Percentiles rank a stretch among this genome's conserved stretches.
These are phyloP conservation scores for Lipomyces sp. DNA, from an alignment of 805 yeast genomes.

Conservation along the genomic window DNA sequence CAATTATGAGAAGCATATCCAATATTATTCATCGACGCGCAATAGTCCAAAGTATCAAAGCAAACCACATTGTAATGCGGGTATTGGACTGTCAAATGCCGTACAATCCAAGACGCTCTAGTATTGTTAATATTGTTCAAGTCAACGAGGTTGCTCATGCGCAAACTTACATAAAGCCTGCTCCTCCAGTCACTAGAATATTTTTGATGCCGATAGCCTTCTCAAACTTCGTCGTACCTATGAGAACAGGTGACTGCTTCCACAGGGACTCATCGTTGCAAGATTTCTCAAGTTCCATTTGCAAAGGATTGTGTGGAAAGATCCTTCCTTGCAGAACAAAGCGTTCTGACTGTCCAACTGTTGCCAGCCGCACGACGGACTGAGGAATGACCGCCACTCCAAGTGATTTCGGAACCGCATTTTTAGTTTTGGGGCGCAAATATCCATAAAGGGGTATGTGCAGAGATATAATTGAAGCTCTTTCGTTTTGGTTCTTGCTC, in stretches of 20 bases:
- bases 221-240: conserved; percentile 21
- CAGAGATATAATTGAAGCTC: too few relatives aligned
- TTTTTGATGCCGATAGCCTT: conserved; percentile 5
- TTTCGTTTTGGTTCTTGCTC: too few relatives aligned
- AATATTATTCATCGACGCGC: conserved; percentile 39
- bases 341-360: too few relatives aligned
- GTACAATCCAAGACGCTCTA: conserved; percentile 48
- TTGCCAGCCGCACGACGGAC: too few relatives aligned
- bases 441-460: too few relatives aligned
- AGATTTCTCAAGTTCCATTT: too few relatives aligned
- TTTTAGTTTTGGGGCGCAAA: too few relatives aligned
- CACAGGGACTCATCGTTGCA: conserved; percentile 7
- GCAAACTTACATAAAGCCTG: conserved; percentile 48
- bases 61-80: conserved; percentile 42
- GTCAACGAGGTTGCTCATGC: too few relatives aligned
- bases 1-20: conserved; percentile 34
- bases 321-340: not conserved
- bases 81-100: conserved; percentile 37
- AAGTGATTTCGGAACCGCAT: too few relatives aligned
- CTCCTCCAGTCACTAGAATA: conserved; percentile 54
- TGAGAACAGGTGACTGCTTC: conserved; percentile 17
- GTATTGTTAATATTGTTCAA: too few relatives aligned
- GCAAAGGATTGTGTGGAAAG: not conserved
- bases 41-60: conserved; percentile 49
- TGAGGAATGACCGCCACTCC: too few relatives aligned